Evolutionary conservation across 768 basidiomycete species (phyloP), one percentile per base, ranked within the genome.

Genomic region (Lentinus tigrinus): DNA sequence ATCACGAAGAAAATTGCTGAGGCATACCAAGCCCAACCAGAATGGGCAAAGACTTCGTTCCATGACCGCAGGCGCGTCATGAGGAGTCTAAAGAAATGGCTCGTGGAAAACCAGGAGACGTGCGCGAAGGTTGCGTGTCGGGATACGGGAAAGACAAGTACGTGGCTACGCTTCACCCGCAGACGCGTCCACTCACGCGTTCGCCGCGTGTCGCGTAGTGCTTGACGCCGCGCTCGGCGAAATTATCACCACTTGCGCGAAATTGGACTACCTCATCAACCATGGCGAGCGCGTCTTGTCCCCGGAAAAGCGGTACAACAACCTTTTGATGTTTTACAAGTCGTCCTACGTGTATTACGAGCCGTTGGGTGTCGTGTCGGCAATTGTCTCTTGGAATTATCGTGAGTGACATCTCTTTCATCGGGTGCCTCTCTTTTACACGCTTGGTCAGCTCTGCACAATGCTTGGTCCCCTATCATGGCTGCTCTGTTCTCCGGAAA

Each of bases 161-260:
- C 72, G 89, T 81, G 28, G 37, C 44, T 40, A 13, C 2, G 11
- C 5, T 36, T 31, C 3, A 10, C 27, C 39, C 0, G 27, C 55
- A 48, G 28, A 21, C 38, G 14, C 37, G 28, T 44, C 31, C 21
- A 3, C 38, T 54, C 24, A 27, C 47, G 56, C 65, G 16, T 56
- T 52, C 27, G 14, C 42, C 28, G n/a, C 17, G 38, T 6, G 3
- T 26, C 21, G 24, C 51, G 24, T 62, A 97, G 95, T 95, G 70
- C 80, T 98, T 58, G 96, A 98, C 65, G 95, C 95, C 31, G 88
- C 91, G 2, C 79, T 99, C 39, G 97, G 97, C 36, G 97, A 99
- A 73, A 90, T 98, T 63, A 68, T 99, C 42, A 91, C 91, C n/a
- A 97, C 94, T 0, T 91, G 92, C 68, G 90, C 92, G 11, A 99